These are phyloP conservation scores for Candida endomychidarum DNA, from an alignment of 805 yeast species.

Conservation along the genomic window DNA sequence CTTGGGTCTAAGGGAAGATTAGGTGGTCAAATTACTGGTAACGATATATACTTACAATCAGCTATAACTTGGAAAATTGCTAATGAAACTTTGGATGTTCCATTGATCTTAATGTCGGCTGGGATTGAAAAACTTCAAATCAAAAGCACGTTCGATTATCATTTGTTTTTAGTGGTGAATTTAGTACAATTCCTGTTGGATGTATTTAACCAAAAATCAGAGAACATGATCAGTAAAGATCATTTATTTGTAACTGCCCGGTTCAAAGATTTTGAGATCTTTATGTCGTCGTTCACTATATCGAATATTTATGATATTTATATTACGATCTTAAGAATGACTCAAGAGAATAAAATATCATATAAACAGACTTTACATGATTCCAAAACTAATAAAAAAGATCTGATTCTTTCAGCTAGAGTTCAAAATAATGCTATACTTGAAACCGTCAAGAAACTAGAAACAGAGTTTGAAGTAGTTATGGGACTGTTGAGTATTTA, in stretches of 20 bases:
- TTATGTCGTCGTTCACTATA: conserved; percentile 81
- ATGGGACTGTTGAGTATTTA: conserved; percentile 59
- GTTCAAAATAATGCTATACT: conserved; percentile 20
- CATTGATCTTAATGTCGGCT: conserved; percentile 62
- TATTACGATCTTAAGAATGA: conserved; percentile 66
- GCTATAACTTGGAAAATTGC: conserved; percentile 68
- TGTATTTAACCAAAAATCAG: conserved; percentile 68
- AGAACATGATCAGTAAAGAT: conserved; percentile 51
- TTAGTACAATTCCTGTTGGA: conserved; percentile 50
- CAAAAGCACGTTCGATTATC: conserved; percentile 79
- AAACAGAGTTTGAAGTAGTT: conserved; percentile 65
- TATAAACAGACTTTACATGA: conserved; percentile 75
- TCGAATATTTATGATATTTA: conserved; percentile 78
- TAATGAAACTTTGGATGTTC: conserved; percentile 50
- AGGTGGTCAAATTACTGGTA: conserved; percentile 62
- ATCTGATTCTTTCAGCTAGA: conserved; percentile 1
- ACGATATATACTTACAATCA: conserved; percentile 54
- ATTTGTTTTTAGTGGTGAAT: conserved; percentile 69
- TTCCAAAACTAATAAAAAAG: conserved; percentile 27
- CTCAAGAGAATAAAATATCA: conserved; percentile 68
- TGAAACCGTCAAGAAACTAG: conserved; percentile 46
- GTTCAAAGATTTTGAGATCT: conserved; percentile 56
- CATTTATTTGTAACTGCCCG: conserved; percentile 52
- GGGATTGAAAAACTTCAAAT: conserved; percentile 56
- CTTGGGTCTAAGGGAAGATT: conserved; percentile 73